Evolutionary conservation across 2,329 filamentous ascomycete genomes (phyloP), one percentile per base, ranked within the genome.

Genomic region (Cytospora chrysosperma): DNA sequence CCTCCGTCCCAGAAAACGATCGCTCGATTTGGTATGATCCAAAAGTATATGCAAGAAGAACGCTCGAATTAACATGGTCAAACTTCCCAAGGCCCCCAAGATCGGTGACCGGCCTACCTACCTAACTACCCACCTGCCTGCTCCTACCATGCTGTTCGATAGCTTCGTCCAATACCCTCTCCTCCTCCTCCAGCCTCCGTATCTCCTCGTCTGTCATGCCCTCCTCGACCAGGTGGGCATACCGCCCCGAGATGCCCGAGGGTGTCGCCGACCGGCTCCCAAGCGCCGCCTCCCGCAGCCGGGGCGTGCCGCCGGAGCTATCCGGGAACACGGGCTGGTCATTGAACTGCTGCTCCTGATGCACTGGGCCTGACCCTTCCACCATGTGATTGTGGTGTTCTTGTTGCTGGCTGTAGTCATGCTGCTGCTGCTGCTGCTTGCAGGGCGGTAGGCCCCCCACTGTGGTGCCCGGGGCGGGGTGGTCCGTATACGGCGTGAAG

Each of bases 161-260:
- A 32, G 82, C 85, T 17, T 77, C 81, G 61, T 87, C 85, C 40
- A 87, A 74, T 65, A 82, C 78, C 65, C 81, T 72, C 73, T 87
- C 85, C 70, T 87, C 84, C 66, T 85, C 84, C 69, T 85, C 83
- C 50, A 87, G 67, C 67, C 81, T 72, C 58, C 79, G 75, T 55
- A 86, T 83, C 70, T 87, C 82, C 0, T 82, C 83, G 10, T 76
- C 75, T 55, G 84, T 85, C 84, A 87, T 87, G 56, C 82, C 81
- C n/a, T 85, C 83, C 69, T 87, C 84, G 5, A 85, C 80, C 37
- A 87, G 72, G 65, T 85, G 82, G 21, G 80, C 79, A 53, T 83
- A 81, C 30, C 74, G 75, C 24, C 73, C 69, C 9, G 74, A 69
- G 53, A 76, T 72, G 59, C 72, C 74, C 63, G 71, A 72, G 2